These are phyloP conservation scores for Euphrasia confusa DNA, from an alignment of 257 asterid genomes.

Conservation along the genomic window DNA sequence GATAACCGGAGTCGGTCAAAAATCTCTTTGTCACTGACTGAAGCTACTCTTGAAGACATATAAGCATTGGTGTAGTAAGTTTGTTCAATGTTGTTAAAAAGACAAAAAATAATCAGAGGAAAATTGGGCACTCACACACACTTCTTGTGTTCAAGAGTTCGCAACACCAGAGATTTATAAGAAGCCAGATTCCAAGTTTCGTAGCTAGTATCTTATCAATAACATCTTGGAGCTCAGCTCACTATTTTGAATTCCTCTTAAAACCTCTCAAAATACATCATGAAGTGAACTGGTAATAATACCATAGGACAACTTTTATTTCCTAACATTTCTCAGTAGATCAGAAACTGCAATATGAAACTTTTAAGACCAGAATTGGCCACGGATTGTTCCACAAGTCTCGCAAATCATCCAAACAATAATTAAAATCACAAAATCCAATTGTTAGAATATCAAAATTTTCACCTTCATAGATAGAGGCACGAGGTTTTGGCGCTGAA, in stretches of 20 bases:
- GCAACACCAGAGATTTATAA: background rate
- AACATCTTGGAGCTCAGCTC: background rate
- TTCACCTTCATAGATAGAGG: constrained; percentile 70
- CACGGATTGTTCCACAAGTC: background rate
- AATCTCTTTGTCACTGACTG: background rate
- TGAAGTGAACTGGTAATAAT: background rate
- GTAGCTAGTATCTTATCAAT: background rate
- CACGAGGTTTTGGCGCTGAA: constrained; percentile 85
- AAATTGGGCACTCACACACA: background rate
- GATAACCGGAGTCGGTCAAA: too few relatives aligned
- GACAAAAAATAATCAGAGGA: background rate
- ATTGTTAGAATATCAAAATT: background rate
- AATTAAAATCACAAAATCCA: background rate
- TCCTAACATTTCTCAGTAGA: background rate
- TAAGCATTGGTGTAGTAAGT: background rate
- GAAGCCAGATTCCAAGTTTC: background rate
- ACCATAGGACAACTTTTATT: background rate
- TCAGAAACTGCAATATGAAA: background rate
- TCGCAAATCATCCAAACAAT: background rate
- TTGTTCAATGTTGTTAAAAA: background rate
- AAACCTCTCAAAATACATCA: background rate
- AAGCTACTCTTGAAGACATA: background rate
- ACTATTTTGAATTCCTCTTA: background rate
- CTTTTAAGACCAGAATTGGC: background rate
- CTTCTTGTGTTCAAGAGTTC: too few relatives aligned